Evolutionary conservation across 495 filamentous ascomycete genomes (phyloP), one percentile per base, ranked within the genome.

Genomic region (Coniosporium apollinis): DNA sequence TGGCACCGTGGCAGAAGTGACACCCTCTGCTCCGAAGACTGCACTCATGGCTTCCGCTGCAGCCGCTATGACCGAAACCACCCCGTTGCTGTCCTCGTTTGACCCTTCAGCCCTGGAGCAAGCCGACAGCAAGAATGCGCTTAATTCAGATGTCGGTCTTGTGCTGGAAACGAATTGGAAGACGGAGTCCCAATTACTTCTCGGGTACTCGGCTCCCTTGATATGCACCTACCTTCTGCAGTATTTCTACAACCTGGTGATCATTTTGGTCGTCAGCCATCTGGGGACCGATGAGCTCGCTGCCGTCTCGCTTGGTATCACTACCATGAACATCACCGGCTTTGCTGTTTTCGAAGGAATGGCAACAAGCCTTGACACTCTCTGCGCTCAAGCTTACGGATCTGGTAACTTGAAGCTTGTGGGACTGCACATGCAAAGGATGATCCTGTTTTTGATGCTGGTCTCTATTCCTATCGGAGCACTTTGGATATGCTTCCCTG

Each of bases 311-410:
- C 21, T 52, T 14, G 47, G 43, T 0, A 44, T 30, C 9, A 53
- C 42, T 34, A 48, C 44, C 4, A 40, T 39, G 0, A 51, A 48
- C 36, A 51, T 53, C 29, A 51, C 45, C 2, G 50, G 50, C 13
- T 49, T 29, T 16, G 50, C 48, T 9, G 30, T 51, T 15, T 51
- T 22, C 26, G 39, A 50, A 30, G 48, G 49, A 17, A 26, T 52
- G n/a, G 44, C 49, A 5, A 52, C 49, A 0, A 30, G 25, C n/a
- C 31, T 52, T 2, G 50, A 53, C 32, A 53, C 50, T 0, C 28
- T 53, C 9, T 51, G 48, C 36, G 37, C 50, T 7, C 50, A 53
- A 30, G 48, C 48, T 11, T 53, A 53, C 32, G 50, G 50, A 16
- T 37, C 41, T 15, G 48, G 48, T 13, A 32, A 38, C 3, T 37